Conservation (phyloP, 1,139 yeast species). For the Hanseniaspora uvarum region DNA sequence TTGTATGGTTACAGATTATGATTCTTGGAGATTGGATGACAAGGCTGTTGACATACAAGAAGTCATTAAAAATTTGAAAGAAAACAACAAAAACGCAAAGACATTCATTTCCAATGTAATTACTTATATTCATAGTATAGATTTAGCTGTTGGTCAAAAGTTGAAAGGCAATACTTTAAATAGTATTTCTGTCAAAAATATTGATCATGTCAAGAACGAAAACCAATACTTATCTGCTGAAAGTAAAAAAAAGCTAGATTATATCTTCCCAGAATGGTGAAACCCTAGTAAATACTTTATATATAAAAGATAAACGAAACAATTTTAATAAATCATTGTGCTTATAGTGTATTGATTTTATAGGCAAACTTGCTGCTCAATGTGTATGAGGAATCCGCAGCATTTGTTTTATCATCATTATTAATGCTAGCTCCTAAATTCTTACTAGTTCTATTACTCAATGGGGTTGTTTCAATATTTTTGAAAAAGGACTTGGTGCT, state of each 20-base stretch:
- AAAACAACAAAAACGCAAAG: slow-evolving; percentile 81
- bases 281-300: slow-evolving; percentile 26
- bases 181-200: slow-evolving; percentile 58
- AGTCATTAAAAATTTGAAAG: slow-evolving; percentile 79
- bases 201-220: background rate
- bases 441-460: slow-evolving; percentile 25
- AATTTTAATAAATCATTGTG: no score
- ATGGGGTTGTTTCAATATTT: slow-evolving; percentile 10
- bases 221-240: slow-evolving; percentile 67
- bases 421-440: background rate
- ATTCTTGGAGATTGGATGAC: slow-evolving; percentile 91
- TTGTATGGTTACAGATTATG: slow-evolving; percentile 98
- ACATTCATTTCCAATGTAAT: slow-evolving; percentile 61
- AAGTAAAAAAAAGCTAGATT: slow-evolving; percentile 69
- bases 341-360: slow-evolving; percentile 30
- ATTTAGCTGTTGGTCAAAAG: slow-evolving; percentile 47
- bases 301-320: background rate
- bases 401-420: background rate
- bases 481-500: slow-evolving; percentile 12
- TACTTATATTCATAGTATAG: slow-evolving; percentile 49
- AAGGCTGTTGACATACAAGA: slow-evolving; percentile 97
- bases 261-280: slow-evolving; percentile 79
- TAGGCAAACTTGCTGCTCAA: slow-evolving; percentile 38
- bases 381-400: slow-evolving; percentile 28
- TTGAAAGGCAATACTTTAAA: slow-evolving; percentile 69